Percentiles rank a stretch among this genome's conserved stretches.
phyloP scores from a whole-genome alignment of 192 early-diverging fungal genomes.

The Mortierella alpina region DNA sequence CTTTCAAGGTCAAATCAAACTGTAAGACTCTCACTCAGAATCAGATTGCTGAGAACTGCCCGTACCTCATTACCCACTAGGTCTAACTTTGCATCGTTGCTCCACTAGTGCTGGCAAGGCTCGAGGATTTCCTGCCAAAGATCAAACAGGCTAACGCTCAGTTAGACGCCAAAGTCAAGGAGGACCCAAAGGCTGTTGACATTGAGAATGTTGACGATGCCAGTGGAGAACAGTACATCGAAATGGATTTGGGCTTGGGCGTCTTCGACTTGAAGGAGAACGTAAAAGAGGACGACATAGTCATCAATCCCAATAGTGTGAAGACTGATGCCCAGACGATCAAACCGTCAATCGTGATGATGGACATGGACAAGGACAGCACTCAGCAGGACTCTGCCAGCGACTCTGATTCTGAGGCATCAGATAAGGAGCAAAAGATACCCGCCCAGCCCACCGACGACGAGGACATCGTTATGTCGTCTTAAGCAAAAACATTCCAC shows the following conservation, averaged over 20 bases:
- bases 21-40: constrained; percentile 18
- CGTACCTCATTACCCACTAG: background rate
- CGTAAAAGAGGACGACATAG: constrained; percentile 39
- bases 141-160: constrained; percentile 56
- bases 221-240: constrained; percentile 63
- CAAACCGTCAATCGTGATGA: constrained; percentile 46
- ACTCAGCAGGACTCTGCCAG: constrained; percentile 7
- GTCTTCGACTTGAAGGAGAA: constrained; percentile 61
- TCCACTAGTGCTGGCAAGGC: constrained; percentile 51
- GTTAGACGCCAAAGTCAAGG: constrained; percentile 47
- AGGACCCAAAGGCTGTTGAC: constrained; percentile 60
- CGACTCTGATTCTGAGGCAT: constrained; percentile 6
- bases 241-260: constrained; percentile 64
- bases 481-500: background rate
- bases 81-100: background rate
- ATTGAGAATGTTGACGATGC: constrained; percentile 67
- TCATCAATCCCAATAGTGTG: constrained; percentile 29
- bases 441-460: background rate
- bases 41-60: too few species aligned
- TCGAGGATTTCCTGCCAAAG: constrained; percentile 62
- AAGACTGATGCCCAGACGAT: background rate
- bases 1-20: constrained; percentile 52
- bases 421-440: constrained; percentile 24
- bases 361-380: constrained; percentile 36
- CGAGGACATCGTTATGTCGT: constrained; percentile 36